phyloP scores from a whole-genome alignment of 2,329 filamentous ascomycete species.

The Tolypocladium capitatum region DNA sequence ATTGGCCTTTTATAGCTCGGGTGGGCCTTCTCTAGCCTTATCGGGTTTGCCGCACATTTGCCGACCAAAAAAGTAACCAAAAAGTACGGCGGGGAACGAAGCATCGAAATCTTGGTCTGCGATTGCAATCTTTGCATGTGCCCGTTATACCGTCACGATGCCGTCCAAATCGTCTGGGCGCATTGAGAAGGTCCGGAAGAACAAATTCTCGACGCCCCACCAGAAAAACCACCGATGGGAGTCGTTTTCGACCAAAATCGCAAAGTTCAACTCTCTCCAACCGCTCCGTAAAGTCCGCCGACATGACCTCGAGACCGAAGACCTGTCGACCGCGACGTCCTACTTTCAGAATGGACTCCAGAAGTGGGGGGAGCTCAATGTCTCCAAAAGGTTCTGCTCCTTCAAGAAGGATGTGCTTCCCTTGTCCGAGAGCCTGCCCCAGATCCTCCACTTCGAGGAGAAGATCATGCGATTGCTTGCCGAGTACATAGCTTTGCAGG shows the following conservation, averaged over 20 bases:
- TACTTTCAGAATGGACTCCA: slow-evolving; percentile 74
- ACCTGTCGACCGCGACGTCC: slow-evolving; percentile 64
- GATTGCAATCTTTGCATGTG: slow-evolving; percentile 11
- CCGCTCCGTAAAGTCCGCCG: slow-evolving; percentile 81
- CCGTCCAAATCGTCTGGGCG: slow-evolving; percentile 49
- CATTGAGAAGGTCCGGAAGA: slow-evolving; percentile 56
- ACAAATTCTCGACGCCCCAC: slow-evolving; percentile 57
- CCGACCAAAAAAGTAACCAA: slow-evolving; percentile 21
- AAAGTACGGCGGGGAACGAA: slow-evolving; percentile 19
- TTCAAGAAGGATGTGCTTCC: slow-evolving; percentile 66
- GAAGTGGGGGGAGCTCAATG: slow-evolving; percentile 84
- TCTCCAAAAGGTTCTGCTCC: slow-evolving; percentile 64
- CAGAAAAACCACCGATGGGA: slow-evolving; percentile 83
- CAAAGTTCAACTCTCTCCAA: slow-evolving; percentile 79
- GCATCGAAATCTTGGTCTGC: slow-evolving; percentile 1
- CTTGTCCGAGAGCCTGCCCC: slow-evolving; percentile 77
- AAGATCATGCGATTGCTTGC: slow-evolving; percentile 69
- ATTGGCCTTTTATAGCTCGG: slow-evolving; percentile 16
- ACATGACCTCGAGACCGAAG: slow-evolving; percentile 69
- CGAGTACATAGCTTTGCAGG: slow-evolving; percentile 62
- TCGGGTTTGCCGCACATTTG: slow-evolving; percentile 20
- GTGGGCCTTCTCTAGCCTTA: slow-evolving; percentile 14
- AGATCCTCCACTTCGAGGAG: slow-evolving; percentile 82
- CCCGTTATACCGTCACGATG: slow-evolving; percentile 33
- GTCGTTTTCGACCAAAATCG: slow-evolving; percentile 79